Percentiles rank a stretch among this genome's conserved stretches.
These are phyloP conservation scores for Prunella vulgaris DNA, from an alignment of 257 asterid genomes.

Conservation along the genomic window DNA sequence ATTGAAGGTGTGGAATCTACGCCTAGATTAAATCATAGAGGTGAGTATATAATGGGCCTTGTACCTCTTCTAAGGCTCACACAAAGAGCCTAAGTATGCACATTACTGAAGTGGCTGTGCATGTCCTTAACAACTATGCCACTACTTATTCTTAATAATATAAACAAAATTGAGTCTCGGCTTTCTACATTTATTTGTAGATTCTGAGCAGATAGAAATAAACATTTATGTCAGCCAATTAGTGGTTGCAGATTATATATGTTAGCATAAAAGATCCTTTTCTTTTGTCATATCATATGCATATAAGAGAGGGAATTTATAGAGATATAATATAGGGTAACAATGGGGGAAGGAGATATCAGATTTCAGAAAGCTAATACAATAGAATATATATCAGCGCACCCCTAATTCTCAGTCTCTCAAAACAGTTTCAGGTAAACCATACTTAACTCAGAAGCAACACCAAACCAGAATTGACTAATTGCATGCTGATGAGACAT, in stretches of 20 bases:
- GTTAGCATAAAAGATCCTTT: not conserved
- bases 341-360: not conserved
- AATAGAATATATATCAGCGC: not conserved
- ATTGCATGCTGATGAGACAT: not conserved
- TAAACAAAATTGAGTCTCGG: not conserved
- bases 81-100: not conserved
- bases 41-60: not conserved
- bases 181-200: not conserved
- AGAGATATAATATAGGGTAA: not conserved
- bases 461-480: slow-evolving; percentile 1
- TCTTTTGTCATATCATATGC: not conserved
- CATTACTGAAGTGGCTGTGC: not conserved
- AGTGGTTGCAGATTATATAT: not conserved
- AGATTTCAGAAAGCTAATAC: not conserved
- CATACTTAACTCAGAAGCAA: slow-evolving; percentile 1
- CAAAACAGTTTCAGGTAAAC: slow-evolving; percentile 1
- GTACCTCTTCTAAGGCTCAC: not conserved
- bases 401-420: not conserved
- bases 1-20: not conserved
- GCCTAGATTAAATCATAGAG: not conserved
- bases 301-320: not conserved
- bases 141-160: not conserved
- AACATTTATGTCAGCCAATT: not conserved
- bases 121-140: not conserved
- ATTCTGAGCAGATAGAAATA: not conserved